Evolutionary conservation across 257 asterid genomes (phyloP).

Genomic region (Parsonsia alboflavescens): DNA sequence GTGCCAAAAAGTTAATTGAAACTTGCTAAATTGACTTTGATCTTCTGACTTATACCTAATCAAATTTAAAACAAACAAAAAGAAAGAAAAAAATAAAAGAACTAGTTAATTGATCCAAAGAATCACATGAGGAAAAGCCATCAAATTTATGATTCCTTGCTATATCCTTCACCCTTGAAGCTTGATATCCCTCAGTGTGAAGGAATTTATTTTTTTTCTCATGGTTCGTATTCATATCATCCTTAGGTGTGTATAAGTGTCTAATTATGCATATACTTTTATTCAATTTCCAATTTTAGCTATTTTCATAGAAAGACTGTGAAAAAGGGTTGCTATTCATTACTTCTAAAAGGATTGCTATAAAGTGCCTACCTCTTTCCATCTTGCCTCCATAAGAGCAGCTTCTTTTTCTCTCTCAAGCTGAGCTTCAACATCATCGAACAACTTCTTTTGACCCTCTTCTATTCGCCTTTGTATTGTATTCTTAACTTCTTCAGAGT

Average conservation of each 20-base stretch:
- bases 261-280: no score
- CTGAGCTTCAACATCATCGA: slow-evolving; percentile 67
- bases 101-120: no score
- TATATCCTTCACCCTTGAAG: neutral
- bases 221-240: neutral
- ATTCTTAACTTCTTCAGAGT: slow-evolving; percentile 61
- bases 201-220: neutral
- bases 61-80: no score
- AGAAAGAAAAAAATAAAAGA: no score
- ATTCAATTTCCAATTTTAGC: neutral
- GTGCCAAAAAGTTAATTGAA: no score
- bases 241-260: no score
- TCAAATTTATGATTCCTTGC: neutral
- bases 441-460: slow-evolving; percentile 62
- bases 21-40: no score
- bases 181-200: neutral
- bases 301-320: neutral
- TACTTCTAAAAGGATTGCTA: neutral
- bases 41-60: no score
- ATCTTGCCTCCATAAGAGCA: slow-evolving; percentile 77
- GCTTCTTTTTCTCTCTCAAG: slow-evolving; percentile 79
- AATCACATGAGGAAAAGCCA: no score
- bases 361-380: slow-evolving; percentile 63
- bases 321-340: no score
- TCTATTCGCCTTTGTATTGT: slow-evolving; percentile 61